phyloP scores from a whole-genome alignment of 768 basidiomycete species.

The Kwoniella sp. region DNA sequence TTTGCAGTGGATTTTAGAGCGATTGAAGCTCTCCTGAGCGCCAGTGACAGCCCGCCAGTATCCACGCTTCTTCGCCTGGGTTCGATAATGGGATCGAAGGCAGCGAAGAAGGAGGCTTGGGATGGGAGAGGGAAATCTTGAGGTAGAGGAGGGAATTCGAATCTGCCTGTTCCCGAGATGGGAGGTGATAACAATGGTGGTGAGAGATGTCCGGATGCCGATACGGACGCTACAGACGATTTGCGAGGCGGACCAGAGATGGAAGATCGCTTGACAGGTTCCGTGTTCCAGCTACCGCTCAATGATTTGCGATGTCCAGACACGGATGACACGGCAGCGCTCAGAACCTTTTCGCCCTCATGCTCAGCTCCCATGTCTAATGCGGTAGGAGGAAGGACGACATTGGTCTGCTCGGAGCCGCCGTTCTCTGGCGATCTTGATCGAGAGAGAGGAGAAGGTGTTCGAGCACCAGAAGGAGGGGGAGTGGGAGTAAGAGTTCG shows the following conservation, averaged over 20 bases:
- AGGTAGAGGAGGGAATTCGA: slow-evolving; percentile 5
- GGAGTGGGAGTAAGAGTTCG: slow-evolving; percentile 27
- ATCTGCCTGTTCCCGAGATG: neutral
- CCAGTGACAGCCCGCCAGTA: slow-evolving; percentile 82
- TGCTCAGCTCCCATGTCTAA: slow-evolving; percentile 42
- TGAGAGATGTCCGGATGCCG: neutral
- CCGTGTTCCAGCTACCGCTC: slow-evolving; percentile 17
- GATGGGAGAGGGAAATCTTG: slow-evolving; percentile 15
- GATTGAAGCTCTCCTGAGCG: slow-evolving; percentile 58
- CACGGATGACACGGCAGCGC: slow-evolving; percentile 17
- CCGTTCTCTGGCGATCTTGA: neutral
- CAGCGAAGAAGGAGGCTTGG: slow-evolving; percentile 12
- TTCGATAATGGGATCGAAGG: slow-evolving; percentile 18
- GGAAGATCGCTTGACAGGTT: slow-evolving; percentile 13
- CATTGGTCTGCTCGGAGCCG: slow-evolving; percentile 13
- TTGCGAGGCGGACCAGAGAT: slow-evolving; percentile 6
- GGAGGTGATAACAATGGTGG: neutral
- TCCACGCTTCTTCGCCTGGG: slow-evolving; percentile 73
- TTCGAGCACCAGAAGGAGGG: slow-evolving; percentile 7
- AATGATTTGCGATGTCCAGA: slow-evolving; percentile 13
- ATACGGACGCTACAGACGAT: neutral
- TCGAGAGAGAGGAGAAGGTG: slow-evolving; percentile 11
- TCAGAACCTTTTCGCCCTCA: slow-evolving; percentile 43
- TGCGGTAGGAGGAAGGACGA: slow-evolving; percentile 44
- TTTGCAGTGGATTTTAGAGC: slow-evolving; percentile 19